These are phyloP conservation scores for Penicillium sumatraense DNA, from an alignment of 2,329 filamentous ascomycete genomes.

Conservation along the genomic window DNA sequence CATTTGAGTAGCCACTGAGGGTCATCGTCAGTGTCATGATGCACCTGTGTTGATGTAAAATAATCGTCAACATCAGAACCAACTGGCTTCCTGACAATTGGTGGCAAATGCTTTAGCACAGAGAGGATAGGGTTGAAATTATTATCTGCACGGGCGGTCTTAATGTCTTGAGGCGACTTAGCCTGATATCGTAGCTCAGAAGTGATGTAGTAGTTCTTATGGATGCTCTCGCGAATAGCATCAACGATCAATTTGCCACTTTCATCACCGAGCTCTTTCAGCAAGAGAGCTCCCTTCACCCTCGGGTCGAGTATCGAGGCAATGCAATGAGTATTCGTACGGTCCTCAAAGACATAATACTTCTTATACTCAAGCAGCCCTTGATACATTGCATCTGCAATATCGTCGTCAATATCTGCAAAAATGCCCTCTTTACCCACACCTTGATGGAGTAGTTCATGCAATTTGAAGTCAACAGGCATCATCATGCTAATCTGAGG, in stretches of 20 bases:
- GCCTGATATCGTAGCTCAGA: too few species aligned
- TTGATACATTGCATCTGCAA: constrained; percentile 1
- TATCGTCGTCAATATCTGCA: constrained; percentile 6
- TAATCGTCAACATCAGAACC: background rate
- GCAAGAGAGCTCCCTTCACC: background rate
- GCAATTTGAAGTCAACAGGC: constrained; percentile 10
- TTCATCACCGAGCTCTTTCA: constrained; percentile 2
- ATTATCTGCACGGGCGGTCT: too few species aligned
- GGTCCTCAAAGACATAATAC: constrained; percentile 13
- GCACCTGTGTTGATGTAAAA: background rate
- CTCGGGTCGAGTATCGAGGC: constrained; percentile 5
- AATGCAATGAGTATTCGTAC: constrained; percentile 6
- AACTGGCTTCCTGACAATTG: background rate
- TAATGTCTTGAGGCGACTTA: background rate
- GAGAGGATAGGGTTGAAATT: too few species aligned
- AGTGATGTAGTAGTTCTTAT: background rate
- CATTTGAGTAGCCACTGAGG: constrained; percentile 9
- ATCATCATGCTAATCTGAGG: constrained; percentile 10
- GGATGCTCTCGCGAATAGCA: background rate
- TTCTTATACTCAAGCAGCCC: constrained; percentile 12
- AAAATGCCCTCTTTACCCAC: background rate
- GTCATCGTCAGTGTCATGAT: background rate
- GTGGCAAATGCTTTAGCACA: background rate
- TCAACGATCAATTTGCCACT: constrained; percentile 1
- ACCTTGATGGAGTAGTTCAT: constrained; percentile 3